Conservation (phyloP, 73 alveolate genomes). For the Loxodes magnus region DNA sequence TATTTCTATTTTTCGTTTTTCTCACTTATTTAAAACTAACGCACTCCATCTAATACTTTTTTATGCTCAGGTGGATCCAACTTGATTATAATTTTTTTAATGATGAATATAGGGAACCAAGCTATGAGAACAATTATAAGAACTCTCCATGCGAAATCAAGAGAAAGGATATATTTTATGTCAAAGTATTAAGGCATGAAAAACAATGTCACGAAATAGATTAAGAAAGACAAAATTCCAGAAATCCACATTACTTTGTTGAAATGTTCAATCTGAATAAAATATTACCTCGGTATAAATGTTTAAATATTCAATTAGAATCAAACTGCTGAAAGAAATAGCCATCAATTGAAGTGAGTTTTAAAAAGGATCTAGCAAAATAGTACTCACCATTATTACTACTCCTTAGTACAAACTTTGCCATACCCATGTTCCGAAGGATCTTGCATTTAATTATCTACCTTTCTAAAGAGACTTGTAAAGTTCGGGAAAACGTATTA, state of each 20-base stretch:
- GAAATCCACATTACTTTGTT: background rate
- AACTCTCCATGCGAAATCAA: background rate
- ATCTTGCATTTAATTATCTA: constrained; percentile 67
- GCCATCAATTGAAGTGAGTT: constrained; percentile 28
- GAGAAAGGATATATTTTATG: background rate
- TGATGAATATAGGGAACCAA: no score
- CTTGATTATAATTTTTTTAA: no score
- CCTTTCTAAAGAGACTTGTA: constrained; percentile 82
- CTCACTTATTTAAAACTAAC: no score
- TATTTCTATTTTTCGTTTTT: no score
- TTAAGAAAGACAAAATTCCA: background rate
- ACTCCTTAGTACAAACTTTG: constrained; percentile 70
- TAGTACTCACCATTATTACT: constrained; percentile 20
- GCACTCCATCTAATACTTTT: no score
- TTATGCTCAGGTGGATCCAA: no score
- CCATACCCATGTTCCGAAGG: constrained; percentile 81
- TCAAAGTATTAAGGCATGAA: background rate
- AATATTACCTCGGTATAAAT: no score
- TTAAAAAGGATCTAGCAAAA: constrained; percentile 58
- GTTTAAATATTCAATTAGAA: background rate
- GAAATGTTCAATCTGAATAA: background rate
- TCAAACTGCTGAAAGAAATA: background rate
- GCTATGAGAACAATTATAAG: background rate
- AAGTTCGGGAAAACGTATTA: constrained; percentile 67
- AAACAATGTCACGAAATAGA: background rate